Evolutionary conservation across 108 stramenopile genomes (phyloP), one percentile per base, ranked within the genome.

Genomic region (Seminavis robusta): DNA sequence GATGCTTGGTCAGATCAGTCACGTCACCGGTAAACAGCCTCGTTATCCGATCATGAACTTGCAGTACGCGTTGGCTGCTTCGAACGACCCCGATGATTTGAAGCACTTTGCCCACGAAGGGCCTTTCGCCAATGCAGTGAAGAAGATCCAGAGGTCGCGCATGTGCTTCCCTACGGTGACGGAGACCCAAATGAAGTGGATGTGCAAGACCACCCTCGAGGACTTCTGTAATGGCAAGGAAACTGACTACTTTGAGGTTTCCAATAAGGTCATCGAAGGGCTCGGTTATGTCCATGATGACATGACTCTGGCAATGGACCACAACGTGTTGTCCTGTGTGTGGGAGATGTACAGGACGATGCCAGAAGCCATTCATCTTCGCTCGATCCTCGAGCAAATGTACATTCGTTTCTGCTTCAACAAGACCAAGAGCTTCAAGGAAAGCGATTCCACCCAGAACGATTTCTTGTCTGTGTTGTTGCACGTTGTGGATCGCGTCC

Each of bases 1-100:
- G n/a, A 98, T 99, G 96, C 81, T 98, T 43, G 98, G 97, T 28
- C 90, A 87, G 62, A 95, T 99, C 56, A 92, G 92, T 28, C 80
- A 92, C 13, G 95, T 99, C 33, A 87, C 83, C 21, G 98, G 98
- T 56, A 86, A 91, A 61, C 88, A 96, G 56, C 97, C 96, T 31
- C 94, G 87, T 19, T 96, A 97, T 75, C 95, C 96, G 21, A 86
- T 83, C 61, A 86, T 98, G 65, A 88, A 90, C 27, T 77, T 98
- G 33, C 94, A 94, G 44, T 77, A 76, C 28, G 88, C 88, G 15
- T 72, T 98, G 10, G 93, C 95, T 29, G 83, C 84, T 23, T 80
- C 87, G 25, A 90, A 90, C 60, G 86, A 92, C 58, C 88, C 88
- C 11, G 62, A 66, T 60, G 85, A 89, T 64, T 71, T 74, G 5